Evolutionary conservation across 805 yeast species (phyloP).

Genomic region (Torulaspora delbrueckii): DNA sequence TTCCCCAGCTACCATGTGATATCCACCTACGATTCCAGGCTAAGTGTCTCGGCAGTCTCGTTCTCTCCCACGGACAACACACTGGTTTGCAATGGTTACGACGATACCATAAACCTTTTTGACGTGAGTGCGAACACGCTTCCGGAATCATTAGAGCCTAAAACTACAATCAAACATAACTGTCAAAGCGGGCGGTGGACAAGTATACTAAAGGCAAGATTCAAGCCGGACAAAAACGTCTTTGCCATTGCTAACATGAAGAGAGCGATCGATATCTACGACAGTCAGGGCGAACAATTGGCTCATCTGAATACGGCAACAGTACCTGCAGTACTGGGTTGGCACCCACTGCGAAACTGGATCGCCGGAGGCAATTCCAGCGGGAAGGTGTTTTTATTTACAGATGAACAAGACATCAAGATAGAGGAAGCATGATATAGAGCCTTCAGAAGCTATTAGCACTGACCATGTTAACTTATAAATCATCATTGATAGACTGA

Average conservation of each 20-base stretch:
- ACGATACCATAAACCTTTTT: constrained; percentile 73
- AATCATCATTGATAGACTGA: neutral
- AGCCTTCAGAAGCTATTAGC: neutral
- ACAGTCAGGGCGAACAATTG: constrained; percentile 67
- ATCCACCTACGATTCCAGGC: constrained; percentile 64
- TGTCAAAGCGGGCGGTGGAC: constrained; percentile 99
- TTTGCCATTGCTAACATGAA: constrained; percentile 94
- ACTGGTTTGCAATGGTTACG: constrained; percentile 90
- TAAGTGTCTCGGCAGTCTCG: constrained; percentile 80
- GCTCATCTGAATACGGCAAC: constrained; percentile 81
- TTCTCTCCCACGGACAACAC: constrained; percentile 61
- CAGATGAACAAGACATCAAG: constrained; percentile 14
- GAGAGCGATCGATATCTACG: constrained; percentile 76
- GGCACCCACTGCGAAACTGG: constrained; percentile 90
- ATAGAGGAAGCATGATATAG: neutral
- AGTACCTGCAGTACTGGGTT: constrained; percentile 83
- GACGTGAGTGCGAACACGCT: constrained; percentile 39
- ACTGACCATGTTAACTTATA: neutral
- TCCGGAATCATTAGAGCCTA: constrained; percentile 48
- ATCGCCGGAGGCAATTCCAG: constrained; percentile 90
- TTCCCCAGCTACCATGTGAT: constrained; percentile 34
- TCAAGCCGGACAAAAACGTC: constrained; percentile 74
- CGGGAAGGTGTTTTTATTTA: constrained; percentile 71
- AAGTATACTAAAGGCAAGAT: constrained; percentile 77
- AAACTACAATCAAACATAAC: constrained; percentile 68